These are phyloP conservation scores for Boletus rubropictus DNA, from an alignment of 768 basidiomycete genomes.

Conservation along the genomic window DNA sequence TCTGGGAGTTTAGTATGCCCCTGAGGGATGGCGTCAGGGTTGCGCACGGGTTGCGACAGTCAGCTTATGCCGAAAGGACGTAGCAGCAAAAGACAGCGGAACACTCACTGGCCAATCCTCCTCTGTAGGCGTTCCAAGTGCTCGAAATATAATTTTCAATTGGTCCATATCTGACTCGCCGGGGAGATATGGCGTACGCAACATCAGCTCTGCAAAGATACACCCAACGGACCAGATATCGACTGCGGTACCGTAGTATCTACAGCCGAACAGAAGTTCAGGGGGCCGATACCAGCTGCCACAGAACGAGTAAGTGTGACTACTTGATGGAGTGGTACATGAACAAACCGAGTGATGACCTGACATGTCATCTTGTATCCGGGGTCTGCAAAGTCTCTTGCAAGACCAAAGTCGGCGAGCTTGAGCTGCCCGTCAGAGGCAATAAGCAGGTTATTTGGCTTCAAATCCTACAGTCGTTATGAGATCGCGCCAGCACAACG, in stretches of 20 bases:
- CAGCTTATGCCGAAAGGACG: not conserved
- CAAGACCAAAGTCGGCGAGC: conserved; percentile 97
- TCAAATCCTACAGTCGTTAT: conserved; percentile 68
- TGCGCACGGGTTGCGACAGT: not conserved
- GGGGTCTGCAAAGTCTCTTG: conserved; percentile 92
- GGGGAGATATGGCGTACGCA: conserved; percentile 90
- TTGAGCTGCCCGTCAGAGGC: conserved; percentile 88
- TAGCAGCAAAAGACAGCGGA: not conserved
- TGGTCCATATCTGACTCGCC: conserved; percentile 98
- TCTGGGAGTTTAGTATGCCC: conserved; percentile 89
- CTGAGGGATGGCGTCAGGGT: conserved; percentile 35
- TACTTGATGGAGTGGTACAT: not conserved
- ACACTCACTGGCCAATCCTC: conserved; percentile 89
- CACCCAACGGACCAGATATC: conserved; percentile 98
- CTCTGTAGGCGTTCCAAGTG: conserved; percentile 93
- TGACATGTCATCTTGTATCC: conserved; percentile 96
- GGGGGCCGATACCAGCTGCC: conserved; percentile 97
- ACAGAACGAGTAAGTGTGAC: conserved; percentile 1
- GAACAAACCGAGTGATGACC: conserved; percentile 85
- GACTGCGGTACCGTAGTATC: conserved; percentile 87
- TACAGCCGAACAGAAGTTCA: conserved; percentile 85
- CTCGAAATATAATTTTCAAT: conserved; percentile 88
- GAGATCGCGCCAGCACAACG: conserved; percentile 1
- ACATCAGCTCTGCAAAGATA: conserved; percentile 96
- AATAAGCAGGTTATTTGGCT: conserved; percentile 97